A percentile compares a stretch with the other conserved stretches of the same genome.
Evolutionary conservation across 371 early-diverging fungal genomes (phyloP).

Genomic region (Apophysomyces variabilis): DNA sequence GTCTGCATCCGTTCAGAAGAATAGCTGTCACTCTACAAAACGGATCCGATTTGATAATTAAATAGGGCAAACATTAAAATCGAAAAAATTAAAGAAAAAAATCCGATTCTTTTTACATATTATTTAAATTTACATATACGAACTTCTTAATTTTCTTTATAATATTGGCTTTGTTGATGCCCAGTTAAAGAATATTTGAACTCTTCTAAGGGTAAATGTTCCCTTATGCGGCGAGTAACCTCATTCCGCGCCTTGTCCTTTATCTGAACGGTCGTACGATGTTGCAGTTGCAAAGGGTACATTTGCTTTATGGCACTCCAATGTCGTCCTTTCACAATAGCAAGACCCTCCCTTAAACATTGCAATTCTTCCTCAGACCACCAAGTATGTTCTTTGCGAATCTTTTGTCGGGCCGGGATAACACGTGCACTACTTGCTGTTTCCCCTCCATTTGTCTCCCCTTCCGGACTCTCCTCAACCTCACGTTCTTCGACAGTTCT

Average conservation of each 20-base stretch:
- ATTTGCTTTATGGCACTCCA: background rate
- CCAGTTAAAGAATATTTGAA: background rate
- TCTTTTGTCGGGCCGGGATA: too few species aligned
- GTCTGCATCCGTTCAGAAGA: too few species aligned
- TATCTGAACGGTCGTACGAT: background rate
- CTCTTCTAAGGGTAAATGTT: background rate
- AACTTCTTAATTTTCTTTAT: background rate
- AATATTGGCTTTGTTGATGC: background rate
- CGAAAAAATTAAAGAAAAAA: too few species aligned
- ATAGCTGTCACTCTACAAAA: too few species aligned
- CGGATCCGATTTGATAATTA: too few species aligned
- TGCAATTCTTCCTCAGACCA: background rate
- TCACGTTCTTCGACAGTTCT: too few species aligned
- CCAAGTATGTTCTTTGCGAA: background rate
- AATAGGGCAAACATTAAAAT: too few species aligned
- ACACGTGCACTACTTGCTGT: too few species aligned
- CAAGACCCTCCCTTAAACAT: background rate
- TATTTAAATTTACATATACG: too few species aligned
- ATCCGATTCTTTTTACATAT: too few species aligned
- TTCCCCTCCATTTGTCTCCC: too few species aligned
- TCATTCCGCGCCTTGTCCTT: background rate
- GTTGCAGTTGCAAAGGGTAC: background rate
- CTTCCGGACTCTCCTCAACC: too few species aligned
- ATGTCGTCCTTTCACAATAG: background rate
- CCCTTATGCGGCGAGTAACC: background rate